Base-by-base conservation (phyloP, 345 rosid species). In the Murraya paniculata region DNA sequence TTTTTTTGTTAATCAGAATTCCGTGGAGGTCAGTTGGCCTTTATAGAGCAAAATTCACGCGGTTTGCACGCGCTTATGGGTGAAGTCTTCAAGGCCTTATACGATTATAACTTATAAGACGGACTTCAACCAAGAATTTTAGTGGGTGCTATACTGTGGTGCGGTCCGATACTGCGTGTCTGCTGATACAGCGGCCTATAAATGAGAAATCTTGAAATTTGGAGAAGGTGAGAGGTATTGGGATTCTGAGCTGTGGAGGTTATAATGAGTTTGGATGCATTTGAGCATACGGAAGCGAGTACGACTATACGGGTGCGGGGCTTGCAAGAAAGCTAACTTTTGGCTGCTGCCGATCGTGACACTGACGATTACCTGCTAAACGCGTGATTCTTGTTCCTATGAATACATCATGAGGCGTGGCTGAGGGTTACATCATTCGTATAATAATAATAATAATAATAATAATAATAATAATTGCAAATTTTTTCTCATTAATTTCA, bases 1-100 rank as follows among this genome's bases (percentile, higher is more conserved):
- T n/a, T n/a, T n/a, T n/a, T n/a, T n/a, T n/a, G n/a, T n/a, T 45
- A 45, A 13, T 45, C 50, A 45, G 50, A 45, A 11, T 45, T 45
- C 50, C 5, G 4, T 45, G 18, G 71, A 22, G 30, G 4, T 41
- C 14, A 22, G 30, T 9, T 39, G 56, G 30, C 22, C 27, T 45
- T 68, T 68, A 69, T 41, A 16, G 59, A 8, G 35, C 39, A 8
- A 25, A 19, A 31, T 30, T 62, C 5, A 74, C 77, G 77, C 77
- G 77, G 55, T 74, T 74, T 74, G 5, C 31, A 71, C 74, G 62
- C 62, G 61, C 25, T 48, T 53, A 19, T 53, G 7, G 31, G 8
- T 11, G 19, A 0, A 0, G 64, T 11, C 50, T 41, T 41, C 4
- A n/a, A 30, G 13, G 30, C 27, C 41, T 71, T 18, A 2, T 19